These are phyloP conservation scores for Verticillium isaacii DNA, from an alignment of 2,329 filamentous ascomycete species.

Conservation along the genomic window DNA sequence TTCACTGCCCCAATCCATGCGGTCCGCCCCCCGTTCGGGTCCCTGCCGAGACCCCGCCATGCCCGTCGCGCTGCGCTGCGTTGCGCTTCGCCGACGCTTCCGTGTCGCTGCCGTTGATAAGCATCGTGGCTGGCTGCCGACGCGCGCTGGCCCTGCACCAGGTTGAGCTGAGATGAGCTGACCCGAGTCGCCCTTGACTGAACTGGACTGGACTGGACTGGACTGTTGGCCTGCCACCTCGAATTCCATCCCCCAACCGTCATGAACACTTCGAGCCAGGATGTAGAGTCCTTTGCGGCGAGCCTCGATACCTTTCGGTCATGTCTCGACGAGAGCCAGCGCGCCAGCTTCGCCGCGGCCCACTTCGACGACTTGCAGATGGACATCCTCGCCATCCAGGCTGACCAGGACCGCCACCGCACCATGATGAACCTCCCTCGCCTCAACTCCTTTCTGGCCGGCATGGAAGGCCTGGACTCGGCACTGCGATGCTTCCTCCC, in stretches of 20 bases:
- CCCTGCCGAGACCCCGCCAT: background rate
- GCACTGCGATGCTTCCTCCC: slow-evolving; percentile 6
- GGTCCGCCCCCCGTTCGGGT: background rate
- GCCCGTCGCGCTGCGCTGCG: background rate
- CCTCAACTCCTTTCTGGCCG: slow-evolving; percentile 17
- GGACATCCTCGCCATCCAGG: slow-evolving; percentile 18
- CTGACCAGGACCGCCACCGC: slow-evolving; percentile 17
- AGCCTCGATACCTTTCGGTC: slow-evolving; percentile 10
- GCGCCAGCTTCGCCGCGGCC: slow-evolving; percentile 12
- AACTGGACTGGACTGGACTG: background rate
- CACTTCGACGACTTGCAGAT: slow-evolving; percentile 13
- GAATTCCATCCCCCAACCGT: background rate
- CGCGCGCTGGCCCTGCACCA: background rate
- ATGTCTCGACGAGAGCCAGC: slow-evolving; percentile 10
- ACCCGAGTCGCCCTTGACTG: background rate
- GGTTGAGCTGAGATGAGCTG: background rate
- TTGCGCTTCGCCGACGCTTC: background rate
- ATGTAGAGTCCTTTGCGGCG: slow-evolving; percentile 2
- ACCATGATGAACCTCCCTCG: slow-evolving; percentile 21
- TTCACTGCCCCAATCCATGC: background rate
- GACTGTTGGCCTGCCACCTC: background rate
- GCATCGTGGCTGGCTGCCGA: background rate
- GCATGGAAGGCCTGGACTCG: slow-evolving; percentile 14
- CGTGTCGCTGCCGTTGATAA: background rate
- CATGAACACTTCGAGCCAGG: background rate